Percentiles rank a stretch among this genome's conserved stretches.
These are phyloP conservation scores for Xylaria multiplex DNA, from an alignment of 2,329 filamentous ascomycete genomes.

Conservation along the genomic window DNA sequence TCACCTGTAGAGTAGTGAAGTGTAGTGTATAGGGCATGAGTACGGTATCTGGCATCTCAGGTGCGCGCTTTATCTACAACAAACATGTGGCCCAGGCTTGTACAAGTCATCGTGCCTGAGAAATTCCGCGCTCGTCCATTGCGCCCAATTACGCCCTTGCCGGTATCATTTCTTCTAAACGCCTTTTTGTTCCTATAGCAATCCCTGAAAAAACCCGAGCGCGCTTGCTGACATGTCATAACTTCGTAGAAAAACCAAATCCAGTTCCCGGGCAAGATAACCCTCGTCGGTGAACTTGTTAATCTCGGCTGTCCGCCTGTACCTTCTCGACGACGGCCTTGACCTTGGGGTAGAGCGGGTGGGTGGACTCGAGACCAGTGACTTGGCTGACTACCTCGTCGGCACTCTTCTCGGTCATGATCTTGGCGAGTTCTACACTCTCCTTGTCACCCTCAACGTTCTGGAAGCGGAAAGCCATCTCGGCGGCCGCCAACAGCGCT, in stretches of 20 bases:
- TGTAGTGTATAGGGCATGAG: slow-evolving; percentile 16
- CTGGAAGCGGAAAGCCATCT: slow-evolving; percentile 96
- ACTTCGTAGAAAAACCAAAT: slow-evolving; percentile 43
- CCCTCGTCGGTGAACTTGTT: slow-evolving; percentile 43
- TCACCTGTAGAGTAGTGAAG: slow-evolving; percentile 7
- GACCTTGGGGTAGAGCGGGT: slow-evolving; percentile 81
- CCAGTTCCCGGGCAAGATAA: slow-evolving; percentile 22
- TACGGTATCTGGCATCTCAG: slow-evolving; percentile 22
- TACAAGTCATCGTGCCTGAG: slow-evolving; percentile 12
- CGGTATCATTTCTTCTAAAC: slow-evolving; percentile 44
- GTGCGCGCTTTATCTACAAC: slow-evolving; percentile 29
- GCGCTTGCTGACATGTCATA: slow-evolving; percentile 45
- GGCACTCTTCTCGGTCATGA: slow-evolving; percentile 78
- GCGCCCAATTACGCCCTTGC: slow-evolving; percentile 37
- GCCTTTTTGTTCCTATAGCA: slow-evolving; percentile 42
- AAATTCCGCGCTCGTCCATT: slow-evolving; percentile 34
- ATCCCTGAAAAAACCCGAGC: slow-evolving; percentile 37
- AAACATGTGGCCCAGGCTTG: slow-evolving; percentile 10
- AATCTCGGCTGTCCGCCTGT: slow-evolving; percentile 69
- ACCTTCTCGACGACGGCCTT: slow-evolving; percentile 84
- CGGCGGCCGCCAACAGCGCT: slow-evolving; percentile 81
- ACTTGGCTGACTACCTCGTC: slow-evolving; percentile 82
- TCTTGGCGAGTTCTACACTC: slow-evolving; percentile 84
- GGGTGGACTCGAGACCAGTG: slow-evolving; percentile 78
- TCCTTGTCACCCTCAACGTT: slow-evolving; percentile 92